Evolutionary conservation across 495 filamentous ascomycete species (phyloP), one percentile per base, ranked within the genome.

Genomic region (Friedmanniomyces endolithicus): DNA sequence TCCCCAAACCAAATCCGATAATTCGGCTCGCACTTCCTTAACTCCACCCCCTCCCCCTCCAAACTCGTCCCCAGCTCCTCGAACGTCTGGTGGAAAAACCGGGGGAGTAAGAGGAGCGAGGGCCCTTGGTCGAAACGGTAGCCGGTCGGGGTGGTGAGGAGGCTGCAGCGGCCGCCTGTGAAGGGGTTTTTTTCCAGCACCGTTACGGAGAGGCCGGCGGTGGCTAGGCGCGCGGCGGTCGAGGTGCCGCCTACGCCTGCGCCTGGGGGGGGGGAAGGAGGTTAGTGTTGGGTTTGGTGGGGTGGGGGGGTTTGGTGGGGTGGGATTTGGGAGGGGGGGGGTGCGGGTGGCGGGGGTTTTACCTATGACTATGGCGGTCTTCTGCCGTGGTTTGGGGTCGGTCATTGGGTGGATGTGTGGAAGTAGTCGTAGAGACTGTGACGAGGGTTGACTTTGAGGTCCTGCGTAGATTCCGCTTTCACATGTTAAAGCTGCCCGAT

Each of bases 61-160:
- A 84, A 63, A 0, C 72, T 75, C 1, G 82, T 84, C 40, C 71
- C 79, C 3, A 86, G 75, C 60, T 87, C 82, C 25, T 64, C 61
- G 57, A 84, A 87, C 14, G 77, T 73, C 63, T 81, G 77, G 20
- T 71, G 69, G 70, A 85, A 87, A 43, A 85, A 70, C 45, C 72
- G 73, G 4, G 82, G 83, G 27, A 87, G 79, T 6, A 87, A 69
- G 1, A 87, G 75, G 4, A 86, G 73, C 0, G 81, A 85, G 0
- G 83, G 83, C 0, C 83, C 83, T 72, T 84, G 81, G 63, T 86
- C 83, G 69, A 86, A 86, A 22, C 83, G 76, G 74, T 80, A 79
- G 27, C 75, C 78, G 50, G 75, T 66, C 52, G 75, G 67, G 23
- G 49, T 39, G 27, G 69, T 63, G 43, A 85, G 68, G 24, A 85